phyloP scores from a whole-genome alignment of 192 early-diverging fungal species.

The Coemansia sp. region DNA sequence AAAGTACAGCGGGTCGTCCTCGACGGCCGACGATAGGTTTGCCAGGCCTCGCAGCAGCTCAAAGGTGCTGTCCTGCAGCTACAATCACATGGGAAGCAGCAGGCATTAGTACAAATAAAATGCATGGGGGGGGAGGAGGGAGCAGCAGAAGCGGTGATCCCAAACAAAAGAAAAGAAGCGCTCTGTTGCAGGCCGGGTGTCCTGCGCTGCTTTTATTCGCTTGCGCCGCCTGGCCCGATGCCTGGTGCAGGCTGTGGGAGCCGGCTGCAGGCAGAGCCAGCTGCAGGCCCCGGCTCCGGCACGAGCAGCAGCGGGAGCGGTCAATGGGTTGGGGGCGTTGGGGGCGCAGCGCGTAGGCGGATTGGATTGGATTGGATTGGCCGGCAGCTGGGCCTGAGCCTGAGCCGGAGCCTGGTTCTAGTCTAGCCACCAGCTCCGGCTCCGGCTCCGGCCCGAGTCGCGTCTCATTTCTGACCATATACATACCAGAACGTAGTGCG shows the following conservation, averaged over 20 bases:
- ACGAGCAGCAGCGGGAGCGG: too few relatives aligned
- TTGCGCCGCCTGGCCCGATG: neutral
- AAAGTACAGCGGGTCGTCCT: conserved; percentile 51
- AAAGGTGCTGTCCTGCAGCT: conserved; percentile 52
- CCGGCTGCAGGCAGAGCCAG: too few relatives aligned
- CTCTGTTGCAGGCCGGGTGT: neutral
- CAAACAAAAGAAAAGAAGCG: neutral
- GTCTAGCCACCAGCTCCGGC: too few relatives aligned
- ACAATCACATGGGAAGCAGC: neutral
- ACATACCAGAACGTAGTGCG: conserved; percentile 49
- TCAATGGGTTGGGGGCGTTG: too few relatives aligned
- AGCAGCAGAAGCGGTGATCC: neutral
- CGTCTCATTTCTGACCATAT: neutral
- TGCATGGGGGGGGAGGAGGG: neutral
- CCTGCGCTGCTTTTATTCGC: neutral
- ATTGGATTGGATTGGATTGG: too few relatives aligned
- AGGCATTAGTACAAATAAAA: neutral
- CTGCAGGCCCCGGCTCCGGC: too few relatives aligned
- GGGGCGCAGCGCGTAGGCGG: too few relatives aligned
- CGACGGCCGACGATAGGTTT: conserved; percentile 36
- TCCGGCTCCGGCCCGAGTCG: neutral
- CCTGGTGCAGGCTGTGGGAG: too few relatives aligned
- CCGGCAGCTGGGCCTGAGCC: too few relatives aligned
- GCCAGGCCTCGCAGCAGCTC: conserved; percentile 48
- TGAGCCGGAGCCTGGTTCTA: too few relatives aligned